Percentiles rank a stretch among this genome's conserved stretches.
phyloP scores from a whole-genome alignment of 768 basidiomycete genomes.

The Amanita inopinata region DNA sequence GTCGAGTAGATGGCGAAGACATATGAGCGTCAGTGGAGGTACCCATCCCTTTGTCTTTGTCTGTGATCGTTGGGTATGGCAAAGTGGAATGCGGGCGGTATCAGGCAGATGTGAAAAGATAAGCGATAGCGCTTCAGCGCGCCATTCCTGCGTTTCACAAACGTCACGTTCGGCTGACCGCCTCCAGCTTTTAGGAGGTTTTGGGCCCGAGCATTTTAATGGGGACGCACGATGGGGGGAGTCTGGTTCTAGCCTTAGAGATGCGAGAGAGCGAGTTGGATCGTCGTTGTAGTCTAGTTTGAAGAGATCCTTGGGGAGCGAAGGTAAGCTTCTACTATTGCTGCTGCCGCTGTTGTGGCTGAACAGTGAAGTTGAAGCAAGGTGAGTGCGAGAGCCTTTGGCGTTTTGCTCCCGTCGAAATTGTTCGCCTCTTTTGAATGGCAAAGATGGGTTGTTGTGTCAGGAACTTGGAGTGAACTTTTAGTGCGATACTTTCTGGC shows the following conservation, averaged over 20 bases:
- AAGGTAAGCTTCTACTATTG: constrained; percentile 28
- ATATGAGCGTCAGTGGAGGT: constrained; percentile 48
- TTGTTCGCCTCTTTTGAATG: constrained; percentile 52
- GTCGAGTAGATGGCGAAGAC: constrained; percentile 39
- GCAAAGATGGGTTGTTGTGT: no score
- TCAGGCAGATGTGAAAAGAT: constrained; percentile 27
- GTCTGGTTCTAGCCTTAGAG: constrained; percentile 1
- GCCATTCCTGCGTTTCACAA: constrained; percentile 32
- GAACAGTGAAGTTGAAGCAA: constrained; percentile 14
- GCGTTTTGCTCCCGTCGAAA: constrained; percentile 57
- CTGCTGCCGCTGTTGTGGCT: constrained; percentile 26
- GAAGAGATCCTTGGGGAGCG: constrained; percentile 34
- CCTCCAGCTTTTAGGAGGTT: constrained; percentile 52
- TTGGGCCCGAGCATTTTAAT: constrained; percentile 34
- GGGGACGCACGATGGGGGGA: constrained; percentile 4
- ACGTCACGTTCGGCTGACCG: constrained; percentile 18
- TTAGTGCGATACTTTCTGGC: constrained; percentile 6
- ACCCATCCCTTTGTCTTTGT: constrained; percentile 14
- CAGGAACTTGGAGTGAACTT: no score
- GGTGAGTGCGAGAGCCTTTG: constrained; percentile 24
- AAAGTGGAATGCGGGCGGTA: constrained; percentile 6
- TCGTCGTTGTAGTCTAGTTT: constrained; percentile 16
- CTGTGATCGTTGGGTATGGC: background rate
- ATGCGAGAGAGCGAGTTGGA: constrained; percentile 3
- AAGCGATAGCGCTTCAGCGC: constrained; percentile 45